Percentiles rank a stretch among this genome's conserved stretches.
phyloP scores from a whole-genome alignment of 805 yeast genomes.

The Nakazawaea wyomingensis region DNA sequence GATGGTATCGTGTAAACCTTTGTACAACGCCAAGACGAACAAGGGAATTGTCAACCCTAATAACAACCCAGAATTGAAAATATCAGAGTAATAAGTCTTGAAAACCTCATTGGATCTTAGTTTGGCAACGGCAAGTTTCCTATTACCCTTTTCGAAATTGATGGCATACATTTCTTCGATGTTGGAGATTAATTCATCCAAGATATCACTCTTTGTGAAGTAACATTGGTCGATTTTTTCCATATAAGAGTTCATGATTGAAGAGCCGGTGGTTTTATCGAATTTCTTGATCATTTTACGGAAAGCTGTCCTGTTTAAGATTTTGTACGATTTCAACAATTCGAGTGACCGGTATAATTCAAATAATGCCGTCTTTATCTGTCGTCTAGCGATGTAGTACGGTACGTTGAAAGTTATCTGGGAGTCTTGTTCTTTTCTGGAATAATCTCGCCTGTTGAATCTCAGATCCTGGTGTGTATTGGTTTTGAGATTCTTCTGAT shows the following conservation, averaged over 20 bases:
- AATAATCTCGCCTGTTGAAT: constrained; percentile 47
- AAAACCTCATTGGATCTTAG: constrained; percentile 43
- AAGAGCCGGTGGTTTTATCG: constrained; percentile 62
- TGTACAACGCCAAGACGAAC: constrained; percentile 50
- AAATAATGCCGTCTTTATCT: constrained; percentile 59
- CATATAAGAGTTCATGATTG: constrained; percentile 45
- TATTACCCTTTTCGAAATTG: constrained; percentile 64
- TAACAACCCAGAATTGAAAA: constrained; percentile 61
- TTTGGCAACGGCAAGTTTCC: constrained; percentile 68
- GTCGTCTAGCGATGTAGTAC: constrained; percentile 59
- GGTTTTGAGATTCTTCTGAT: not conserved
- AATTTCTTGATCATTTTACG: constrained; percentile 86
- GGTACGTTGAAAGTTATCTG: constrained; percentile 39
- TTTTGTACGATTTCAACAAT: constrained; percentile 62
- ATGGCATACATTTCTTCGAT: constrained; percentile 65
- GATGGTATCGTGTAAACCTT: constrained; percentile 32
- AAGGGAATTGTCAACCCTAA: constrained; percentile 72
- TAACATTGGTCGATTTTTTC: constrained; percentile 50
- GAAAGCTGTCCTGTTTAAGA: constrained; percentile 81
- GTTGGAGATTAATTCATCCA: constrained; percentile 58
- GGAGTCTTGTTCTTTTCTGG: constrained; percentile 22
- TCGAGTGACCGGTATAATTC: constrained; percentile 75
- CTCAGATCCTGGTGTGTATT: constrained; percentile 17
- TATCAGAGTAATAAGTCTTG: constrained; percentile 36
- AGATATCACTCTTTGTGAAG: constrained; percentile 56